Evolutionary conservation across 2,329 filamentous ascomycete genomes (phyloP).

Genomic region (Amauroascus verrucosus): DNA sequence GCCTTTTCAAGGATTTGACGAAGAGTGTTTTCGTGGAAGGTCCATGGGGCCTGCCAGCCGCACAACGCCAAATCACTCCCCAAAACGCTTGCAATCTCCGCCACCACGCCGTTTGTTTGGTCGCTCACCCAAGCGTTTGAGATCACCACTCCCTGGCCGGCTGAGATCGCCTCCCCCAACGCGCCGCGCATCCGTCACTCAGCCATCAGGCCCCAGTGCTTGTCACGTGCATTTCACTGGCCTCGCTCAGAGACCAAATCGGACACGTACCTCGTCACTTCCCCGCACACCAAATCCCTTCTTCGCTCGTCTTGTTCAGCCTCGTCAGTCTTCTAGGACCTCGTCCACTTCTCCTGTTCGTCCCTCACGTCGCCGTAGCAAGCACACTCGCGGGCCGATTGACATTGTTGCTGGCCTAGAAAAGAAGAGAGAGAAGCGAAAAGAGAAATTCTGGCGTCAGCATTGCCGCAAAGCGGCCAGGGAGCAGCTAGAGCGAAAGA

Average conservation of each 20-base stretch:
- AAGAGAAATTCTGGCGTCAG: constrained; percentile 85
- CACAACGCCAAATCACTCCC: constrained; percentile 49
- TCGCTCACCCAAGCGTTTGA: constrained; percentile 59
- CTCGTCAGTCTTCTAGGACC: constrained; percentile 26
- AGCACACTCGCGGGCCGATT: constrained; percentile 80
- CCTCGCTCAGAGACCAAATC: constrained; percentile 52
- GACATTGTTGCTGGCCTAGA: constrained; percentile 96
- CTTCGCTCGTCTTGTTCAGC: constrained; percentile 33
- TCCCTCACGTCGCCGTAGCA: constrained; percentile 31
- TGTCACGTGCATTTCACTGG: constrained; percentile 44
- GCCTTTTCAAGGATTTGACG: constrained; percentile 39
- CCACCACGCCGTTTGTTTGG: constrained; percentile 49
- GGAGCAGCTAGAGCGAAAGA: constrained; percentile 51
- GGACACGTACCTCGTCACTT: constrained; percentile 74
- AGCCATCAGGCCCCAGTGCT: constrained; percentile 36
- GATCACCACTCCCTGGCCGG: constrained; percentile 59
- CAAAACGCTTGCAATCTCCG: constrained; percentile 47
- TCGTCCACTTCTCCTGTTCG: constrained; percentile 18
- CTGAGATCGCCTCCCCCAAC: constrained; percentile 42
- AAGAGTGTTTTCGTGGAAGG: constrained; percentile 40
- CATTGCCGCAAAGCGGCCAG: constrained; percentile 73
- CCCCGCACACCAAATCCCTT: constrained; percentile 68
- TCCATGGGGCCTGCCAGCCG: constrained; percentile 25
- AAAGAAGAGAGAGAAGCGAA: constrained; percentile 82
- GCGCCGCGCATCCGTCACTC: constrained; percentile 33